Evolutionary conservation across 2,329 filamentous ascomycete species (phyloP), one percentile per base, ranked within the genome.

Genomic region (Trichophyton schoenleinii): DNA sequence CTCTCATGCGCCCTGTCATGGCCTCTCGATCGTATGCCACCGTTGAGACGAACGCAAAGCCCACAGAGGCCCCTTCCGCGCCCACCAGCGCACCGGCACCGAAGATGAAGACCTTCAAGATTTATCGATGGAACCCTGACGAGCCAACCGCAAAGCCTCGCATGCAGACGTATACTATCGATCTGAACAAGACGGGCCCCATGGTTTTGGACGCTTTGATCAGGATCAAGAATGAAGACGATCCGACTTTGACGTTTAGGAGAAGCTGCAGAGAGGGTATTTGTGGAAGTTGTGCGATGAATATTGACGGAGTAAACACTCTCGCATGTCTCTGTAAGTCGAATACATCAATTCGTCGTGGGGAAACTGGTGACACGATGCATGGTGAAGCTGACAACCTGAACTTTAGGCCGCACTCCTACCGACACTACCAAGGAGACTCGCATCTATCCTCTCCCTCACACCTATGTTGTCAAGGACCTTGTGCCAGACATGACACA

Each of bases 391-490:
- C 18, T 48, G 34, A 20, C n/a, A 9, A 3, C 44, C 22, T 8
- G 42, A 48, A 63, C 58, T 59, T 63, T 70, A 96, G 91, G 92
- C 84, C 90, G 92, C 67, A 99, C 99, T 67, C 91, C 92, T 61
- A 85, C 86, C 69, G 91, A 96, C 69, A 85, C 85, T 63, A 77
- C 79, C 68, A 82, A 87, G 71, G 89, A 96, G 70, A 84, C 88
- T 71, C 92, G 95, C 80, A 91, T 99, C 77, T 99, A 99, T 81
- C 94, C 94, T 64, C 83, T 99, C 68, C 94, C 94, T 70, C 94
- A 99, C 80, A 96, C 91, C 77, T 99, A 96, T 78, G 89, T 99
- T 69, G 91, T 99, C 79, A 99, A 97, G 85, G 94, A 99, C 75
- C 85, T 99, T 65, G 94, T 99, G 38, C 92, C 94, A 63, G 94